A percentile compares a stretch with the other conserved stretches of the same genome.
phyloP scores from a whole-genome alignment of 2,329 filamentous ascomycete genomes.

The Fusarium subtropicale region DNA sequence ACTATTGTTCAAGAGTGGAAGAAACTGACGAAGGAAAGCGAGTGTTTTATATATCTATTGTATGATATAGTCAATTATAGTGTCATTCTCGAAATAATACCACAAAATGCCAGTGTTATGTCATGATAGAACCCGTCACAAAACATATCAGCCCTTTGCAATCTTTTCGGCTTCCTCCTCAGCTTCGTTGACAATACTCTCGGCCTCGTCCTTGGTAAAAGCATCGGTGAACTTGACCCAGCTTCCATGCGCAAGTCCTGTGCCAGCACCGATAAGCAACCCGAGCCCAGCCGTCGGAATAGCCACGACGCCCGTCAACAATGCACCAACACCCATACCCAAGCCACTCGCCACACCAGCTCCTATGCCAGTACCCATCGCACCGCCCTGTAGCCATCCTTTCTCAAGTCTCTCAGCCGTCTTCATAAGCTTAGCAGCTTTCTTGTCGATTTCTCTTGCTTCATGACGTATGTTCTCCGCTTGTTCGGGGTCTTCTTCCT shows the following conservation, averaged over 20 bases:
- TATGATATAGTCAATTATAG: no score
- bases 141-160: background rate
- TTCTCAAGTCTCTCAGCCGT: constrained; percentile 36
- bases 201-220: constrained; percentile 37
- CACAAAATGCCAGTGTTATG: rapidly evolving
- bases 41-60: rapidly evolving
- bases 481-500: constrained; percentile 14
- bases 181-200: constrained; percentile 35
- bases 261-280: constrained; percentile 38
- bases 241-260: constrained; percentile 33
- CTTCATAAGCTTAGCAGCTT: constrained; percentile 42
- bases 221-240: constrained; percentile 42
- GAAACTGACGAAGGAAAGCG: no score
- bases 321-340: constrained; percentile 29
- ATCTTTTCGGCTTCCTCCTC: constrained; percentile 37
- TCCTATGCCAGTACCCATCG: constrained; percentile 37
- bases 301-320: constrained; percentile 38
- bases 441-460: constrained; percentile 37
- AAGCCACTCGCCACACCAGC: constrained; percentile 40
- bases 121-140: no score
- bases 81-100: no score
- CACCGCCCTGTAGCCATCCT: constrained; percentile 43
- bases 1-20: no score
- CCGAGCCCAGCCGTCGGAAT: constrained; percentile 38
- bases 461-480: constrained; percentile 29